Evolutionary conservation across 2,329 filamentous ascomycete species (phyloP), one percentile per base, ranked within the genome.

Genomic region (Helminthosporium solani): DNA sequence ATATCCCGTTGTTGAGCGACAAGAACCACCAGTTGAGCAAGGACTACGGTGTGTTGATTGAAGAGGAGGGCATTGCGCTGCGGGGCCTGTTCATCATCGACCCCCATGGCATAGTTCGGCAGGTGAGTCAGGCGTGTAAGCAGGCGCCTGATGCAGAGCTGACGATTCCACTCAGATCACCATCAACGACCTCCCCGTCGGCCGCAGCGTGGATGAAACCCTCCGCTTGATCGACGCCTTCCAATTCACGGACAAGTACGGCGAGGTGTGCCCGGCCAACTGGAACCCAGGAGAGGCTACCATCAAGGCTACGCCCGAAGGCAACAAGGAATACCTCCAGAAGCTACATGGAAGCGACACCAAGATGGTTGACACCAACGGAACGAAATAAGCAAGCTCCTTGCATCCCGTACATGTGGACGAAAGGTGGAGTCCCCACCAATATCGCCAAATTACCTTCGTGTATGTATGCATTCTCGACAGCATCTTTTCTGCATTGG

Each of bases 71-170:
- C 30, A 75, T 85, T 49, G 81, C 82, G 11, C 77, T 85, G 6
- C 76, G 83, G 18, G 83, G 82, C 3, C 73, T 85, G 36, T 86
- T 85, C 73, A 76, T 86, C 70, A 84, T 85, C 59, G 83, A 86
- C 64, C 81, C 82, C 49, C 78, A 80, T 67, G 82, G 82, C 44
- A 67, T 76, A 21, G 72, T 85, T 20, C 71, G 82, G 52, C 80
- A 74, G 61, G 69, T 71, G 50, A 39, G 64, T 64, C 28, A 18
- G 33, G n/a, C n/a, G n/a, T n/a, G n/a, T n/a, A n/a, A n/a, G n/a
- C n/a, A n/a, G n/a, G n/a, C n/a, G n/a, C n/a, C n/a, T n/a, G n/a
- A n/a, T n/a, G n/a, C n/a, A n/a, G n/a, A n/a, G n/a, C n/a, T n/a
- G n/a, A n/a, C n/a, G n/a, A n/a, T n/a, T 15, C 31, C 30, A 46